Evolutionary conservation across 148 eudicot species (phyloP), one percentile per base, ranked within the genome.

Genomic region (Silene conica): DNA sequence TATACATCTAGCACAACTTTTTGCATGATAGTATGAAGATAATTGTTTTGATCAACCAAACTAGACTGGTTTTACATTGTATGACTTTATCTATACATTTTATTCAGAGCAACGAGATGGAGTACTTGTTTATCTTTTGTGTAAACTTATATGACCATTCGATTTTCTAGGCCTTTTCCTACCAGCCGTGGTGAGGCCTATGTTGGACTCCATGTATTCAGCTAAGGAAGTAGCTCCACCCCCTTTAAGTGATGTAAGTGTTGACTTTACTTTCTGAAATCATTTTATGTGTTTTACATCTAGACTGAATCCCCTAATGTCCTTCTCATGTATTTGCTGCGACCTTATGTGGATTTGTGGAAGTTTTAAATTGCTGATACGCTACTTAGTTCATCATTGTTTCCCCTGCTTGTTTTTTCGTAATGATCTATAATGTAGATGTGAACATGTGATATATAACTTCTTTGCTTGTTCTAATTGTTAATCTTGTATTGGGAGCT

Each of bases 161-260:
- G 26, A 64, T 71, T 23, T 83, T 82, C 25, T 84, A 94, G 98
- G 98, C 67, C 92, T 95, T 55, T 95, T 95, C 81, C 93, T 95
- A 81, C 98, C 97, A 34, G 98, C 98, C 41, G 90, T 95, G n/a
- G 98, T 95, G 82, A 92, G 93, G 87, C 98, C 97, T 60, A 92
- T 92, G 26, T 87, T 92, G 81, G 98, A 92, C 79, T 88, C 96
- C 11, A 85, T 85, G 80, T 82, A 89, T 62, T 43, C 93, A 69
- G 82, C 98, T 73, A 86, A 92, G 84, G 86, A 87, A 86, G 89
- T 85, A 21, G 87, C 92, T 59, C 88, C 82, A 34, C 92, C 98
- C 48, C 87, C 84, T 79, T 79, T 92, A 61, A 89, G 78, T 75
- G 88, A 94, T 81, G 98, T 91, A 82, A 94, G 98, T 89, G 26